phyloP scores from a whole-genome alignment of 208 protist genomes.

The Novymonas esmeraldas region DNA sequence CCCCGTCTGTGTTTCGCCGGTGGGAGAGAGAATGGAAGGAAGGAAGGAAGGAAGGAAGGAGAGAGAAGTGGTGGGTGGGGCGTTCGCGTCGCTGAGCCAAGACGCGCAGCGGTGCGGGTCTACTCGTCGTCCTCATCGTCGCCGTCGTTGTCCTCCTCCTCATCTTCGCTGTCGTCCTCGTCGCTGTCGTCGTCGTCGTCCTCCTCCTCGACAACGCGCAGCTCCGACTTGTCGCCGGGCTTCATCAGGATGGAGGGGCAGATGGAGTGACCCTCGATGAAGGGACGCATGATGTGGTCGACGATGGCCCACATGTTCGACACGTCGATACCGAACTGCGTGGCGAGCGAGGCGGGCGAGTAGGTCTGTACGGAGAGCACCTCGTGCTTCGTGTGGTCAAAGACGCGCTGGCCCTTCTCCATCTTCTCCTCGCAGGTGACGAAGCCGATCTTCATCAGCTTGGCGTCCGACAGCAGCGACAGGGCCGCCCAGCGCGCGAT shows the following conservation, averaged over 20 bases:
- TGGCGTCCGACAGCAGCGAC: constrained; percentile 67
- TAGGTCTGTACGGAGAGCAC: constrained; percentile 67
- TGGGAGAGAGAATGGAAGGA: too few relatives aligned
- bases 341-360: constrained; percentile 50
- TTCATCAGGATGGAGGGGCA: constrained; percentile 68
- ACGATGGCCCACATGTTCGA: constrained; percentile 83
- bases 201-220: constrained; percentile 51
- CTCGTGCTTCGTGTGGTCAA: constrained; percentile 53
- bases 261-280: constrained; percentile 53
- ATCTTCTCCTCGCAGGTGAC: constrained; percentile 56
- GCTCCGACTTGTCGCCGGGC: constrained; percentile 48
- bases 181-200: constrained; percentile 82
- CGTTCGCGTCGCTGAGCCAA: neutral
- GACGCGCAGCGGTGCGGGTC: neutral
- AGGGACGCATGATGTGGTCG: constrained; percentile 64
- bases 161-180: constrained; percentile 70
- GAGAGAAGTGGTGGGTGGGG: neutral
- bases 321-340: constrained; percentile 70
- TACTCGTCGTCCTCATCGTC: constrained; percentile 64
- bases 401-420: constrained; percentile 32
- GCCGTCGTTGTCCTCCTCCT: constrained; percentile 45
- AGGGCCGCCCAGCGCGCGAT: constrained; percentile 89
- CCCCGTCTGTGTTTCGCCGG: too few relatives aligned
- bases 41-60: too few relatives aligned
- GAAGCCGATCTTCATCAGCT: constrained; percentile 86